Evolutionary conservation across 352 stramenopile species (phyloP).

Genomic region (Pelagophyceae sp.): DNA sequence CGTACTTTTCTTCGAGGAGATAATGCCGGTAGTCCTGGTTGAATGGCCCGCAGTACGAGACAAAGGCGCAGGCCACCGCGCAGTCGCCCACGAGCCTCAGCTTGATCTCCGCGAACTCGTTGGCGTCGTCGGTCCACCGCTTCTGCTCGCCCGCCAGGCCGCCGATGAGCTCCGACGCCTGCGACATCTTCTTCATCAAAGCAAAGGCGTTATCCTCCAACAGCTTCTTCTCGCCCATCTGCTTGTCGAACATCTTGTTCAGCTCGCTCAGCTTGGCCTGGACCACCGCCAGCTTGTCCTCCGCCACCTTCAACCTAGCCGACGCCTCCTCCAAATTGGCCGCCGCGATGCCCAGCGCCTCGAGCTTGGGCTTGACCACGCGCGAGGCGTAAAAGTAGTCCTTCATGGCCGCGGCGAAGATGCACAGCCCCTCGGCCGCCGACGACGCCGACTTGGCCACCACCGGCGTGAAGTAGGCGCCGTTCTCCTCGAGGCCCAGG

Average conservation of each 20-base stretch:
- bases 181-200: conserved; percentile 90
- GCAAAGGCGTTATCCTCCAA: conserved; percentile 91
- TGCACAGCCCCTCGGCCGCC: conserved; percentile 89
- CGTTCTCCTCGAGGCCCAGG: conserved; percentile 37
- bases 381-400: conserved; percentile 97
- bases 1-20: conserved; percentile 91
- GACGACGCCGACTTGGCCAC: conserved; percentile 93
- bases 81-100: conserved; percentile 89
- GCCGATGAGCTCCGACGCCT: conserved; percentile 91
- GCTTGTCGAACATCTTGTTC: conserved; percentile 89
- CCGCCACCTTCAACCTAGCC: conserved; percentile 81
- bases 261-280: conserved; percentile 85
- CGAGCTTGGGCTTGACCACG: conserved; percentile 96
- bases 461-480: conserved; percentile 79
- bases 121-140: conserved; percentile 93
- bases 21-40: conserved; percentile 94
- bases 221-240: conserved; percentile 90
- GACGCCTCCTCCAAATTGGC: conserved; percentile 93
- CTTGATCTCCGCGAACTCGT: conserved; percentile 94
- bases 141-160: conserved; percentile 85
- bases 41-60: conserved; percentile 94
- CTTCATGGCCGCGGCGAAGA: conserved; percentile 94
- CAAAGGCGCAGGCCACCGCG: conserved; percentile 89
- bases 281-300: conserved; percentile 79
- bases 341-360: conserved; percentile 88